These are phyloP conservation scores for Sclerospora graminicola DNA, from an alignment of 352 stramenopile species.

Conservation along the genomic window DNA sequence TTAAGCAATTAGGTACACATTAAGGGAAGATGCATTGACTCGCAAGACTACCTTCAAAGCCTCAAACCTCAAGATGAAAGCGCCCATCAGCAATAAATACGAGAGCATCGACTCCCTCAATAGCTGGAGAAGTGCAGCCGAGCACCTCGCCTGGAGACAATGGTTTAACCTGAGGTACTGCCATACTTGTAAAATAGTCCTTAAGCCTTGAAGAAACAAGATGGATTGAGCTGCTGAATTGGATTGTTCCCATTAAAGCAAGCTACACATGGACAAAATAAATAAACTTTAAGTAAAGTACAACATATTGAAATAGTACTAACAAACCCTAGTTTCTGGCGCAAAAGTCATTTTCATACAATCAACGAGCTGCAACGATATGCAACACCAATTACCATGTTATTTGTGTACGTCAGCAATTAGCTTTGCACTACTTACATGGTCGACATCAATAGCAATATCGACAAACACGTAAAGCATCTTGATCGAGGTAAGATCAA, in stretches of 20 bases:
- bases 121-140: conserved; percentile 95
- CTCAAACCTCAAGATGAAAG: conserved; percentile 95
- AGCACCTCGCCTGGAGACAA: conserved; percentile 97
- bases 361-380: conserved; percentile 74
- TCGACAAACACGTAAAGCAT: conserved; percentile 99
- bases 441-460: conserved; percentile 96
- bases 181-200: conserved; percentile 71
- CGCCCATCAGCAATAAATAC: conserved; percentile 98
- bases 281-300: not conserved
- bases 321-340: conserved; percentile 51
- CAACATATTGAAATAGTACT: not conserved
- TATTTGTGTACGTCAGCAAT: not conserved
- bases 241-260: conserved; percentile 92
- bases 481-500: conserved; percentile 92
- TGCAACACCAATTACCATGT: not conserved
- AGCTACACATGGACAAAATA: conserved; percentile 28
- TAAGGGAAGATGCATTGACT: not conserved
- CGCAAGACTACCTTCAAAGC: not conserved
- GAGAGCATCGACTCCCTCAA: conserved; percentile 88
- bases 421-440: conserved; percentile 40
- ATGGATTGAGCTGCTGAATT: conserved; percentile 91
- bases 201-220: conserved; percentile 62
- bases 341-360: conserved; percentile 91
- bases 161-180: conserved; percentile 94
- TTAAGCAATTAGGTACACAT: not conserved